These are phyloP conservation scores for Zymoseptoria passerinii DNA, from an alignment of 2,329 filamentous ascomycete genomes.

Conservation along the genomic window DNA sequence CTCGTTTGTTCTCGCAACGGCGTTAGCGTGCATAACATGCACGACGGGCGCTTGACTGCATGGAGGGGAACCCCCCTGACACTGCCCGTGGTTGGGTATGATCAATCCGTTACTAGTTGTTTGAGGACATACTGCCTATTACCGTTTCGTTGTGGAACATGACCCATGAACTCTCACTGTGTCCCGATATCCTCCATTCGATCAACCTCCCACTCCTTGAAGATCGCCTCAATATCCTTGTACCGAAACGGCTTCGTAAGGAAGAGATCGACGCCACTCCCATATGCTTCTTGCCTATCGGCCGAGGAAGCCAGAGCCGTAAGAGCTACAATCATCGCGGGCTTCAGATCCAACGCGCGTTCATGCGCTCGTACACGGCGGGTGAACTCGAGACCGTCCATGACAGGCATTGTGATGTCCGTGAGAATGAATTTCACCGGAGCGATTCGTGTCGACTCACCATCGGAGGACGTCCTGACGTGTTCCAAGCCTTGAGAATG, in stretches of 20 bases:
- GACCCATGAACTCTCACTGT: not conserved
- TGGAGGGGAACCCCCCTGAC: no score
- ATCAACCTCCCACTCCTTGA: not conserved
- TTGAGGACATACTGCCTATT: not conserved
- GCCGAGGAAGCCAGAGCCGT: slow-evolving; percentile 21
- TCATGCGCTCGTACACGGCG: slow-evolving; percentile 25
- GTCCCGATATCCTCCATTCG: not conserved
- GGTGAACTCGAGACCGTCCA: slow-evolving; percentile 29
- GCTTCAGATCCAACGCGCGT: slow-evolving; percentile 4
- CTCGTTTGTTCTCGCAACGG: not conserved
- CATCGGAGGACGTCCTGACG: not conserved
- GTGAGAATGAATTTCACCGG: slow-evolving; percentile 37
- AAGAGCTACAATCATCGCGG: slow-evolving; percentile 22
- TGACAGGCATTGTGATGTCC: slow-evolving; percentile 35
- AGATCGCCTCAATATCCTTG: not conserved
- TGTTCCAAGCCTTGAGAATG: not conserved
- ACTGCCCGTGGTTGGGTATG: no score
- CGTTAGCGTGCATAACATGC: not conserved
- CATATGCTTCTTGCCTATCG: slow-evolving; percentile 22
- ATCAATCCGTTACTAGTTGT: no score
- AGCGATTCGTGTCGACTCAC: not conserved
- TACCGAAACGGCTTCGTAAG: slow-evolving; percentile 23
- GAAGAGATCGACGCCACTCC: slow-evolving; percentile 24
- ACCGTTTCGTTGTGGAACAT: no score
- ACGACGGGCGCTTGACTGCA: not conserved